phyloP scores from a whole-genome alignment of 2,329 filamentous ascomycete genomes.

The Grosmannia clavigera region DNA sequence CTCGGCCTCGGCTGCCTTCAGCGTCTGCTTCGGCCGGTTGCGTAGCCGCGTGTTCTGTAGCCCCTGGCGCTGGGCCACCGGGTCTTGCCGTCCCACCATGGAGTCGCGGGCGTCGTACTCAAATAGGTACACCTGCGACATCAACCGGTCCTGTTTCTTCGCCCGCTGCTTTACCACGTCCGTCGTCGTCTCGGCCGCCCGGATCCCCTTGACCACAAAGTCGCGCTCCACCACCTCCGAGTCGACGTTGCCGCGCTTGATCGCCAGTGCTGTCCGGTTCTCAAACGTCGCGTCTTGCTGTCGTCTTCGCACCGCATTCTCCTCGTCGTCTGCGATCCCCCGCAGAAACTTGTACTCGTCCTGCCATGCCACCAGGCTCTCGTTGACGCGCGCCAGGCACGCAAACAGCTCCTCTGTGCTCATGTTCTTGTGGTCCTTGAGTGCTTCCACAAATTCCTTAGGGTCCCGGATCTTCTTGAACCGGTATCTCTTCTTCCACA shows the following conservation, averaged over 20 bases:
- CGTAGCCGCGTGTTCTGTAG: constrained; percentile 41
- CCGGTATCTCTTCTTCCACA: constrained; percentile 25
- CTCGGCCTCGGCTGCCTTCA: constrained; percentile 42
- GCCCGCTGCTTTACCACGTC: constrained; percentile 34
- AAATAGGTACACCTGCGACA: constrained; percentile 48
- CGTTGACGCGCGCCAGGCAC: constrained; percentile 30
- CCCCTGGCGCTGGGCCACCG: constrained; percentile 42
- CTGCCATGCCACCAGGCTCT: constrained; percentile 38
- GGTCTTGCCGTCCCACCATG: constrained; percentile 47
- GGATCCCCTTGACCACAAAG: constrained; percentile 42
- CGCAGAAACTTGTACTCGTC: constrained; percentile 39
- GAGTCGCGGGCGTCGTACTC: constrained; percentile 46
- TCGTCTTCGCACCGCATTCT: constrained; percentile 42
- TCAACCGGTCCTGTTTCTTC: constrained; percentile 40
- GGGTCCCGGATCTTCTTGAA: constrained; percentile 40
- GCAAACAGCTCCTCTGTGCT: constrained; percentile 31
- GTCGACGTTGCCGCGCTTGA: constrained; percentile 29
- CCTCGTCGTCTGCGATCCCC: constrained; percentile 42
- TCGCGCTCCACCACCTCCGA: constrained; percentile 35
- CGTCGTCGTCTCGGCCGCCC: constrained; percentile 28
- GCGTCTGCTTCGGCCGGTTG: constrained; percentile 44
- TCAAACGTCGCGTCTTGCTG: constrained; percentile 22
- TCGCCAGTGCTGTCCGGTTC: constrained; percentile 26
- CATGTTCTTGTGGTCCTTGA: constrained; percentile 39
- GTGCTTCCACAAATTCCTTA: constrained; percentile 32